A percentile compares a stretch with the other conserved stretches of the same genome.
These are phyloP conservation scores for Sugiyamaella novakii DNA, from an alignment of 1,139 yeast species.

Conservation along the genomic window DNA sequence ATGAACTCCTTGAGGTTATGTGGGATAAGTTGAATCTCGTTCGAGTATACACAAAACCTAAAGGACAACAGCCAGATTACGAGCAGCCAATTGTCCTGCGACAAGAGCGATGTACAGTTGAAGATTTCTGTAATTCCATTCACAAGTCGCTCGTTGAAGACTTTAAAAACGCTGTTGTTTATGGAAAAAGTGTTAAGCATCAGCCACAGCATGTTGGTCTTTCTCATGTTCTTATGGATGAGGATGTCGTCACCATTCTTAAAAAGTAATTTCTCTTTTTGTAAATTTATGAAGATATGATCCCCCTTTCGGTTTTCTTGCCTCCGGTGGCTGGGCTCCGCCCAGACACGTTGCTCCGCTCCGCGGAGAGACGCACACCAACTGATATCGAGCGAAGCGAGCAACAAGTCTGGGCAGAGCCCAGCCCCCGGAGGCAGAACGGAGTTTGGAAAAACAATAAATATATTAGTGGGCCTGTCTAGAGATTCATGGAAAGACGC, in stretches of 20 bases:
- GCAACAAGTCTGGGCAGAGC: conserved; percentile 3
- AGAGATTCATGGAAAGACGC: too few species aligned
- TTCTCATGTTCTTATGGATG: conserved; percentile 80
- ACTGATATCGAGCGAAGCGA: too few species aligned
- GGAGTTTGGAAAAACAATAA: too few species aligned
- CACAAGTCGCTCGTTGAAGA: conserved; percentile 93
- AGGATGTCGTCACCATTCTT: conserved; percentile 94
- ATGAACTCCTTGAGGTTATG: conserved; percentile 89
- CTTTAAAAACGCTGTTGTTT: conserved; percentile 88
- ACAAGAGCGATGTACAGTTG: conserved; percentile 78
- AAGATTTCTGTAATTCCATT: conserved; percentile 94
- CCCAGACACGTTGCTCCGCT: neutral
- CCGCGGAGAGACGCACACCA: too few species aligned
- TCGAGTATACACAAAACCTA: conserved; percentile 95
- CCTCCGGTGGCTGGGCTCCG: neutral
- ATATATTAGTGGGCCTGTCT: too few species aligned
- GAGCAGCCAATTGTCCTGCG: conserved; percentile 91
- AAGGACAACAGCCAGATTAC: conserved; percentile 92
- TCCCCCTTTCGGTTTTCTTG: neutral
- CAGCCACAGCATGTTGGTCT: conserved; percentile 98
- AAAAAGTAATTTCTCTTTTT: conserved; percentile 53
- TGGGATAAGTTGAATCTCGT: conserved; percentile 90
- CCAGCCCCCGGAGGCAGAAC: too few species aligned
- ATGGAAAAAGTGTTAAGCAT: conserved; percentile 91
- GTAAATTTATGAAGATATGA: conserved; percentile 14